These are phyloP conservation scores for Acanthamoeba healyi DNA, from an alignment of 208 protist species.

Conservation along the genomic window DNA sequence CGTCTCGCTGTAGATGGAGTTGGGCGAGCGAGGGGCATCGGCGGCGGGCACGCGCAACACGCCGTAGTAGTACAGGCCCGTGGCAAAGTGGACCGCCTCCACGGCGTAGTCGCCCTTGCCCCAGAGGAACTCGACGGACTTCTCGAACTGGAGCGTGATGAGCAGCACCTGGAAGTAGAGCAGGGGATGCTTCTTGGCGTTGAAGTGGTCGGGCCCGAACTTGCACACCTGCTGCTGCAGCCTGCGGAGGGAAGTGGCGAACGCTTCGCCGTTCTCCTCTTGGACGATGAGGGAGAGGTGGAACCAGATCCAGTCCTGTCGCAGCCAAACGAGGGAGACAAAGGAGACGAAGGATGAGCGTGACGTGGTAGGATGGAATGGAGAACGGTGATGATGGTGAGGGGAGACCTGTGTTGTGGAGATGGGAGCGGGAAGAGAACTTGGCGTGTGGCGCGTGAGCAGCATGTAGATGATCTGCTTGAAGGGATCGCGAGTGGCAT, in stretches of 20 bases:
- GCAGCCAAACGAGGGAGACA: no score
- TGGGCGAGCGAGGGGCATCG: neutral
- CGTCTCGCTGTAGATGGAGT: conserved; percentile 9
- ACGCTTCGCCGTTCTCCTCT: conserved; percentile 11
- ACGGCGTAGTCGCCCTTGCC: conserved; percentile 15
- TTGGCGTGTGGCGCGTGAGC: neutral
- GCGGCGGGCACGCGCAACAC: conserved; percentile 15
- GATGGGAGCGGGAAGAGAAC: conserved; percentile 12
- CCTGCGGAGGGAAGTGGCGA: neutral
- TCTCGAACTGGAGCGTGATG: conserved; percentile 44
- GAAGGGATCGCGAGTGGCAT: neutral
- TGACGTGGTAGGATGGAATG: no score
- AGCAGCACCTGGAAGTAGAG: conserved; percentile 70
- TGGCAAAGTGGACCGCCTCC: conserved; percentile 6
- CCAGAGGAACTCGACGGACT: conserved; percentile 16
- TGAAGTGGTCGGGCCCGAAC: conserved; percentile 33
- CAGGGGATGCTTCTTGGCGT: conserved; percentile 25
- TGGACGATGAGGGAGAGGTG: conserved; percentile 11
- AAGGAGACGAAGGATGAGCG: no score
- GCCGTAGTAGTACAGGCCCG: conserved; percentile 30
- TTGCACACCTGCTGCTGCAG: conserved; percentile 36
- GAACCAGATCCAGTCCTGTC: conserved; percentile 51
- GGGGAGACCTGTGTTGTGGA: conserved; percentile 2
- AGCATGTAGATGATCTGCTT: conserved; percentile 8
- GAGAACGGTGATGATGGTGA: no score